phyloP scores from a whole-genome alignment of 257 asterid species.

The Capsicum pubescens region DNA sequence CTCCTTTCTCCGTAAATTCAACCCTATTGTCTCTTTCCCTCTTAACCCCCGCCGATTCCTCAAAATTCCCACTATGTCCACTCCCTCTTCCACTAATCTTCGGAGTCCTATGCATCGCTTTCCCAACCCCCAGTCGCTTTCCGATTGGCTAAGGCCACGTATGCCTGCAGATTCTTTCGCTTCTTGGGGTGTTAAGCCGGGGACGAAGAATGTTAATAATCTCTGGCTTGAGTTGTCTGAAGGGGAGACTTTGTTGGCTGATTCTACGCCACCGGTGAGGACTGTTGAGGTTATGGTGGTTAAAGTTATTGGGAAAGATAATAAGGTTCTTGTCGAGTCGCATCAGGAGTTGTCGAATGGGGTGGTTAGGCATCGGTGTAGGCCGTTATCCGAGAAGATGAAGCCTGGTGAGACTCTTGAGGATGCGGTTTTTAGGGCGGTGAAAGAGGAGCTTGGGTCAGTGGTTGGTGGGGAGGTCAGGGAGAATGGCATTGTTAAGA shows the following conservation, averaged over 20 bases:
- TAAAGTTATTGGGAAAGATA: constrained; percentile 56
- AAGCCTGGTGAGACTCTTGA: constrained; percentile 89
- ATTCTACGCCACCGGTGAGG: constrained; percentile 79
- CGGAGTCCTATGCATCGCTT: constrained; percentile 50
- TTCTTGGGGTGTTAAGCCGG: constrained; percentile 95
- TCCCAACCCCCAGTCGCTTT: constrained; percentile 82
- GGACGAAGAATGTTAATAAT: constrained; percentile 86
- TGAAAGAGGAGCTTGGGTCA: constrained; percentile 87
- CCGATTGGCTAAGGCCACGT: constrained; percentile 50
- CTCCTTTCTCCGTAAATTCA: constrained; percentile 36
- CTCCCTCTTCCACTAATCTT: constrained; percentile 37
- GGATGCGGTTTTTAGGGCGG: constrained; percentile 77
- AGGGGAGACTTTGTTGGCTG: constrained; percentile 76
- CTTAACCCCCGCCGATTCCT: constrained; percentile 51
- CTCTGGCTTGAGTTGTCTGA: constrained; percentile 87
- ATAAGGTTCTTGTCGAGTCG: constrained; percentile 73
- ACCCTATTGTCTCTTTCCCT: constrained; percentile 59
- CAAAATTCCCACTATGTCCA: constrained; percentile 65
- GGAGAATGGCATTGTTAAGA: constrained; percentile 44
- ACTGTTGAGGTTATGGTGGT: constrained; percentile 80
- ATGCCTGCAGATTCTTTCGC: constrained; percentile 68
- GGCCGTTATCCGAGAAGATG: constrained; percentile 97
- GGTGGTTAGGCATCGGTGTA: constrained; percentile 54
- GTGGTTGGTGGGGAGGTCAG: constrained; percentile 30
- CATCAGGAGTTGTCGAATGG: constrained; percentile 89